Evolutionary conservation across 2,329 filamentous ascomycete species (phyloP).

Genomic region (Nemania diffusa): DNA sequence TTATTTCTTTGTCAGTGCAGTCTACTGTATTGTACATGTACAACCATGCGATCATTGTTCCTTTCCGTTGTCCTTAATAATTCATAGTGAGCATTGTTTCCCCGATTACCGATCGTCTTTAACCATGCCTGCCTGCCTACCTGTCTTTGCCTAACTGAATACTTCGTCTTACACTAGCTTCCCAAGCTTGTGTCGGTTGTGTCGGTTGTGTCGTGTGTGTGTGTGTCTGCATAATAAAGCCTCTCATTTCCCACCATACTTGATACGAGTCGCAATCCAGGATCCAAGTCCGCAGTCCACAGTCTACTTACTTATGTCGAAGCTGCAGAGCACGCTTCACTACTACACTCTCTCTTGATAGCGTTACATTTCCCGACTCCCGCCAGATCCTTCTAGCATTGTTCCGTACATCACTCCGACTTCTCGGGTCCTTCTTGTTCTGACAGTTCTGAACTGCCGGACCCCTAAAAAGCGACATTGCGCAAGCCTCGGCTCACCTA

Average conservation of each 20-base stretch:
- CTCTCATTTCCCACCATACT: conserved; percentile 9
- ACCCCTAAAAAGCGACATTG: conserved; percentile 7
- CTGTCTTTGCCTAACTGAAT: conserved; percentile 25
- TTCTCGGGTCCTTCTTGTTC: conserved; percentile 1
- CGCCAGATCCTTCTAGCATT: conserved; percentile 10
- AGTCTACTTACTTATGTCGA: conserved; percentile 31
- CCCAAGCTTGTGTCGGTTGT: conserved; percentile 26
- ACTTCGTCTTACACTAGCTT: conserved; percentile 21
- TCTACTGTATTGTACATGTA: no score
- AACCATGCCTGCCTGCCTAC: conserved; percentile 16
- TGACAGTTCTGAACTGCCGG: background rate
- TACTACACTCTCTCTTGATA: conserved; percentile 29
- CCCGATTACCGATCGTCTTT: conserved; percentile 28
- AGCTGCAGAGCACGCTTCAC: conserved; percentile 42
- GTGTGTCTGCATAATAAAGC: conserved; percentile 31
- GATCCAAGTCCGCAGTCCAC: no score
- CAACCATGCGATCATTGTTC: no score
- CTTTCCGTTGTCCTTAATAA: conserved; percentile 21
- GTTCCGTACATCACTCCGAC: conserved; percentile 12
- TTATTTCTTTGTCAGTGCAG: conserved; percentile 24
- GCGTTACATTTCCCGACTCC: conserved; percentile 24
- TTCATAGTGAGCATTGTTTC: conserved; percentile 12
- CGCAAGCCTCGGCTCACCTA: conserved; percentile 6
- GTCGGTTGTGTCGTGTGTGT: conserved; percentile 13
- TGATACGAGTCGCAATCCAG: conserved; percentile 20